Base-by-base conservation (phyloP, 176 grass and related monocot species). In the Oryza brachyantha region DNA sequence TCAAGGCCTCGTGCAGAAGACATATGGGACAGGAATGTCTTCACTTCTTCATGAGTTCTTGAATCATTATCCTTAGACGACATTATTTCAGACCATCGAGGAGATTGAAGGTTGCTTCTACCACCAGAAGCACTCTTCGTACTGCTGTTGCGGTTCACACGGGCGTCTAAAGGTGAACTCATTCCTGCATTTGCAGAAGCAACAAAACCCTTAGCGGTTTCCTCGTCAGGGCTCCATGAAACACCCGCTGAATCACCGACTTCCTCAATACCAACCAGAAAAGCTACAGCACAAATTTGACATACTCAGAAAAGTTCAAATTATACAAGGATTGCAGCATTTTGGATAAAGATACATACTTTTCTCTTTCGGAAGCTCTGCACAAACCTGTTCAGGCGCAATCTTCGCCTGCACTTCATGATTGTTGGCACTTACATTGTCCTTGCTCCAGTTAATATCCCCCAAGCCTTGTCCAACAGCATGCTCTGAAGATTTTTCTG, bases 21-120 rank as follows among this genome's bases (percentile, higher is more conserved):
- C 76, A 97, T 66, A 35, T 94, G 94, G 32, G 87, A 85, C 81
- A 97, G 77, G 52, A 97, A 89, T 66, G 82, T 84, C 83, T 94
- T 92, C 34, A 98, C 82, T 59, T 94, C 96, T 83, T 94, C 90
- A 28, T 94, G 79, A 68, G 83, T 87, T 85, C 29, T 88, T 60
- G 90, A 90, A 84, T 91, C 88, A 42, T 54, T 71, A 63, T 92
- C 92, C 86, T 82, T 93, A 29, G 89, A 75, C 1, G 85, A 92
- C 21, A 99, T 88, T 70, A 95, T 87, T 93, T 95, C 96, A 68
- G 90, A 84, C 78, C 88, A 88, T 26, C 76, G 81, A 82, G 96
- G 92, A 77, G 96, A 88, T 76, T 82, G 72, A 81, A 78, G 61
- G 65, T 88, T 64, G 57, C 36, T 64, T 82, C 77, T 75, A 75